A percentile compares a stretch with the other conserved stretches of the same genome.
Conservation (phyloP, 805 yeast genomes). For the Pichia ethanolica region DNA sequence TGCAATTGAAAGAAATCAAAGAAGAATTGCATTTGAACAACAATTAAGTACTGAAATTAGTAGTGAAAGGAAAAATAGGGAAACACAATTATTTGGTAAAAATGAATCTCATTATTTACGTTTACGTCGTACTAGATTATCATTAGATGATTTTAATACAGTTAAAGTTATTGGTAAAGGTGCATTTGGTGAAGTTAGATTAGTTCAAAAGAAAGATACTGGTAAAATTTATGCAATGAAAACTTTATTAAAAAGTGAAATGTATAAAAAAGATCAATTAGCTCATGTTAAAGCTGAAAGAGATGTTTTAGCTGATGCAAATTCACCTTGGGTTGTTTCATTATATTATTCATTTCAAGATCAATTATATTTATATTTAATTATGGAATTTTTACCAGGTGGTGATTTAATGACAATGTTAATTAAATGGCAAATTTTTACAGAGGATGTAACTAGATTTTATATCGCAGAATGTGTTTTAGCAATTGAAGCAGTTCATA, state of each 20-base stretch:
- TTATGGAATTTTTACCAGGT: slow-evolving; percentile 79
- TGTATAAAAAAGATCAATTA: slow-evolving; percentile 89
- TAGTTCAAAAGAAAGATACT: slow-evolving; percentile 88
- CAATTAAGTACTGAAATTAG: slow-evolving; percentile 62
- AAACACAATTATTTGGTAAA: slow-evolving; percentile 73
- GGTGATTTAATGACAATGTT: slow-evolving; percentile 93
- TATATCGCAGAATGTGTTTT: slow-evolving; percentile 95
- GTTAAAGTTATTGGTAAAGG: slow-evolving; percentile 93
- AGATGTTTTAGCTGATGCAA: slow-evolving; percentile 87
- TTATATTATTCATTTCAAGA: slow-evolving; percentile 79
- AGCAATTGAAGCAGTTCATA: slow-evolving; percentile 91
- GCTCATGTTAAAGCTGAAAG: slow-evolving; percentile 96
- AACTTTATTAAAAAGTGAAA: slow-evolving; percentile 80
- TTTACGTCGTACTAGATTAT: slow-evolving; percentile 73
- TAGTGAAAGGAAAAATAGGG: slow-evolving; percentile 80
- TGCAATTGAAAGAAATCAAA: slow-evolving; percentile 92
- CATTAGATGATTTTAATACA: slow-evolving; percentile 78
- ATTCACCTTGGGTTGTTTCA: slow-evolving; percentile 85
- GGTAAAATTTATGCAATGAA: slow-evolving; percentile 94
- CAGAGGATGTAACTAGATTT: slow-evolving; percentile 87
- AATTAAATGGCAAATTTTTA: slow-evolving; percentile 87
- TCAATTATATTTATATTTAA: slow-evolving; percentile 61
- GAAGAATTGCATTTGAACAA: slow-evolving; percentile 80
- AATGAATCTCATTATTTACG: slow-evolving; percentile 84
- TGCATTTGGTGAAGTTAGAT: slow-evolving; percentile 94